Conservation (phyloP, 1,284 basidiomycete species). For the Moesziomyces antarcticus region DNA sequence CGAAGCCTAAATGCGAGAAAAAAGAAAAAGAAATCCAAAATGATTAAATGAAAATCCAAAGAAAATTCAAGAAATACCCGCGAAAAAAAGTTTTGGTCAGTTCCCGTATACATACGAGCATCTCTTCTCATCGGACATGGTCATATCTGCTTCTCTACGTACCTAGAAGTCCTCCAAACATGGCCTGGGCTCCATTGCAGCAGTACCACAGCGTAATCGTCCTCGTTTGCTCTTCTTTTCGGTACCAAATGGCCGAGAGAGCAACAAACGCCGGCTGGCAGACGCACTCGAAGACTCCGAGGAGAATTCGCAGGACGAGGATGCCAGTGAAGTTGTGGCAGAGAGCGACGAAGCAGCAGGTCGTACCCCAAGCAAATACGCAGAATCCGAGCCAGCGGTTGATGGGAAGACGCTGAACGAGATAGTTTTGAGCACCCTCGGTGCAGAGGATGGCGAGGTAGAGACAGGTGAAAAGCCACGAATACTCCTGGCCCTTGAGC, state of each 20-base stretch:
- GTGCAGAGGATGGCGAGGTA: constrained; percentile 61
- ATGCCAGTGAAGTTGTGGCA: constrained; percentile 53
- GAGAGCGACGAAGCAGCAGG: constrained; percentile 50
- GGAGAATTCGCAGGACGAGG: constrained; percentile 55
- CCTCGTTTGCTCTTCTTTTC: constrained; percentile 40
- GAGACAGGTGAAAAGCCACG: constrained; percentile 58
- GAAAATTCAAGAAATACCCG: no score
- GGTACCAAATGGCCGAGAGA: constrained; percentile 54
- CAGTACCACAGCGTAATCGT: constrained; percentile 53
- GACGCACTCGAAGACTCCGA: constrained; percentile 60
- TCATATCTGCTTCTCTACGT: no score
- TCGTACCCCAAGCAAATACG: constrained; percentile 49
- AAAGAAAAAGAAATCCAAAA: no score
- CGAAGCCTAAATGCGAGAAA: constrained; percentile 47
- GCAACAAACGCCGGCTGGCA: constrained; percentile 58
- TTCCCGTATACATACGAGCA: no score
- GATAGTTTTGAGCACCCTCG: constrained; percentile 44
- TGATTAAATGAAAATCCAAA: no score
- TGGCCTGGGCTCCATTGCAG: constrained; percentile 48
- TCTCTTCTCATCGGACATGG: no score
- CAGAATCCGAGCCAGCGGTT: constrained; percentile 52
- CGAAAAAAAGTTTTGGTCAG: no score
- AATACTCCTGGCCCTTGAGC: constrained; percentile 56
- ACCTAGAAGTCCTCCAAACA: constrained; percentile 37
- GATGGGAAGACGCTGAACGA: constrained; percentile 56